A percentile compares a stretch with the other conserved stretches of the same genome.
Conservation (phyloP, 2,329 filamentous ascomycete genomes). For the Sporothrix luriei region DNA sequence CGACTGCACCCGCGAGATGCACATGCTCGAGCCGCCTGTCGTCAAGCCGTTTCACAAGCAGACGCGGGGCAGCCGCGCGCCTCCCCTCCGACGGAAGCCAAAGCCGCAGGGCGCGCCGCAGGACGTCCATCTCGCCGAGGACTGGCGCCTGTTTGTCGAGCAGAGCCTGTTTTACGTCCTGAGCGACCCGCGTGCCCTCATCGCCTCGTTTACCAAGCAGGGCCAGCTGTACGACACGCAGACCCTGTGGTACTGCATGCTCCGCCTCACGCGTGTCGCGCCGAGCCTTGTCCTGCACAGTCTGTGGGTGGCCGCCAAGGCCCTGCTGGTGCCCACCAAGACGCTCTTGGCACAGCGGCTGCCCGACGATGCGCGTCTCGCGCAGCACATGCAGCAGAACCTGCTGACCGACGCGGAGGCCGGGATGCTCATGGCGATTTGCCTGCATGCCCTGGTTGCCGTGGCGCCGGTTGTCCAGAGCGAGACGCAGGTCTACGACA, state of each 20-base stretch:
- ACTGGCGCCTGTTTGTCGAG: conserved; percentile 64
- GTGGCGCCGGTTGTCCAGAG: conserved; percentile 56
- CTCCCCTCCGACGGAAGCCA: conserved; percentile 44
- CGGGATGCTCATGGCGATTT: conserved; percentile 60
- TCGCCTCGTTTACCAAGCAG: conserved; percentile 60
- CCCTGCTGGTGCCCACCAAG: conserved; percentile 60
- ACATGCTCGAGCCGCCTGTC: conserved; percentile 49
- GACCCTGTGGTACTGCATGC: conserved; percentile 64
- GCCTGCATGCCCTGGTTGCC: conserved; percentile 64
- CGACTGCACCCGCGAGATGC: conserved; percentile 56
- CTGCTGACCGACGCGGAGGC: conserved; percentile 54
- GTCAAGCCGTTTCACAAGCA: conserved; percentile 42
- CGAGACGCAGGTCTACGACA: conserved; percentile 55
- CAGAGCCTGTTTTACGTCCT: conserved; percentile 67
- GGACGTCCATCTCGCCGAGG: conserved; percentile 43
- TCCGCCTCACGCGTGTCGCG: conserved; percentile 59
- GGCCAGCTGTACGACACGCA: conserved; percentile 61
- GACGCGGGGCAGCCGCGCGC: conserved; percentile 38
- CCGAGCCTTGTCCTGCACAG: conserved; percentile 64
- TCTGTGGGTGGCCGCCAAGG: conserved; percentile 63
- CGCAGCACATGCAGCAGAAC: conserved; percentile 42
- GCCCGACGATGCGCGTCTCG: conserved; percentile 45
- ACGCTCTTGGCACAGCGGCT: conserved; percentile 48
- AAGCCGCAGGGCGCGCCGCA: conserved; percentile 35
- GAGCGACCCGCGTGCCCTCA: conserved; percentile 57